These are phyloP conservation scores for Suhomyces ambrosiae DNA, from an alignment of 1,139 yeast species.

Conservation along the genomic window DNA sequence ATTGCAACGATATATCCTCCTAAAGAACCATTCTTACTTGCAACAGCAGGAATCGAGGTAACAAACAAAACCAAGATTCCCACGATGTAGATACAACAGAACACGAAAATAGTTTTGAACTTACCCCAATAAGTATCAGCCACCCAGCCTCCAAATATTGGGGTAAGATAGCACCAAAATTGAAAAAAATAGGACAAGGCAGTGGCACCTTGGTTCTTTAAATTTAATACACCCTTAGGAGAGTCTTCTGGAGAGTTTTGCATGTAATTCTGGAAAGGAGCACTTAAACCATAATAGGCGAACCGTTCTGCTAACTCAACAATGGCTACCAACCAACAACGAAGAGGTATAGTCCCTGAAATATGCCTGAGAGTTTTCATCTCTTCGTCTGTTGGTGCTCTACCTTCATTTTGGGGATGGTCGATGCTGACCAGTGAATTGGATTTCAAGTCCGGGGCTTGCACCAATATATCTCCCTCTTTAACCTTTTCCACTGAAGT, in stretches of 20 bases:
- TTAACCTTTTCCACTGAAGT: not conserved
- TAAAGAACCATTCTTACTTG: constrained; percentile 45
- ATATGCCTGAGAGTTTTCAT: constrained; percentile 23
- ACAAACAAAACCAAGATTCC: constrained; percentile 67
- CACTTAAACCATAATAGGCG: constrained; percentile 44
- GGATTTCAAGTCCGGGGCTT: constrained; percentile 1
- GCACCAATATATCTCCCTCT: not conserved
- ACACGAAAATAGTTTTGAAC: constrained; percentile 37
- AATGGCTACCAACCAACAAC: constrained; percentile 28
- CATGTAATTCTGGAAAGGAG: constrained; percentile 78
- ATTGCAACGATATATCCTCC: constrained; percentile 61
- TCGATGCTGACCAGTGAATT: not conserved
- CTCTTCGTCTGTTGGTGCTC: constrained; percentile 23
- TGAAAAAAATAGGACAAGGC: constrained; percentile 26
- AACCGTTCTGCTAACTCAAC: constrained; percentile 27
- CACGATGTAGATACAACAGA: constrained; percentile 57
- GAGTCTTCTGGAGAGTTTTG: constrained; percentile 49
- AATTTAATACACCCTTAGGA: constrained; percentile 63
- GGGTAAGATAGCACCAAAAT: constrained; percentile 27
- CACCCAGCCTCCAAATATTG: constrained; percentile 26
- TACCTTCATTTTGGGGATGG: constrained; percentile 15
- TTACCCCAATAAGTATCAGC: constrained; percentile 27
- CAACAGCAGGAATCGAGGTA: constrained; percentile 72
- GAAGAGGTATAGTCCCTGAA: constrained; percentile 23
- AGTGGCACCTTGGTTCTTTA: constrained; percentile 53